Conservation (phyloP, 2,329 filamentous ascomycete species). For the Sclerotinia nivalis region DNA sequence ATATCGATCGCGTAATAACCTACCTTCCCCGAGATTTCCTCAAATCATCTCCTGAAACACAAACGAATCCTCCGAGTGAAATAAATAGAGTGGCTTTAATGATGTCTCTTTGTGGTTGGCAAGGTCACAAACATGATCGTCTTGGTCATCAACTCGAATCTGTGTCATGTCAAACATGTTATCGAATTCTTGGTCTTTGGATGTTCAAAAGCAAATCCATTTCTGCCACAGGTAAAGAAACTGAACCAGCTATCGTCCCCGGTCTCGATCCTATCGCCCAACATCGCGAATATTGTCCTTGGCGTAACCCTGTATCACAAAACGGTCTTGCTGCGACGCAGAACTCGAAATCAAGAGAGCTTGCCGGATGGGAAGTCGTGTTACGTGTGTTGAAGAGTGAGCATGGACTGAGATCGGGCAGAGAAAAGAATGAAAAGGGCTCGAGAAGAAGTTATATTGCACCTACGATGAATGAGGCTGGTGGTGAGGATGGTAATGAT, state of each 20-base stretch:
- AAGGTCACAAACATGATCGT: slow-evolving; percentile 48
- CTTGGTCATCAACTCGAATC: slow-evolving; percentile 43
- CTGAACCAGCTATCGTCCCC: slow-evolving; percentile 60
- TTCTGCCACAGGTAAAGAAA: slow-evolving; percentile 52
- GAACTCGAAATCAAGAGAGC: slow-evolving; percentile 39
- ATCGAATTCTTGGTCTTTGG: slow-evolving; percentile 88
- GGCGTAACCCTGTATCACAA: slow-evolving; percentile 67
- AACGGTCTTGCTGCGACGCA: slow-evolving; percentile 44
- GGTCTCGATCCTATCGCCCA: slow-evolving; percentile 68
- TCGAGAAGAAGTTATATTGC: slow-evolving; percentile 17
- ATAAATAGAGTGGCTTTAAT: slow-evolving; percentile 65
- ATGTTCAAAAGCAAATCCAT: slow-evolving; percentile 81
- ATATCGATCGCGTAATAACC: slow-evolving; percentile 51
- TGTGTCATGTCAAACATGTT: slow-evolving; percentile 75
- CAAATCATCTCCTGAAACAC: background rate
- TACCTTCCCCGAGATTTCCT: slow-evolving; percentile 56
- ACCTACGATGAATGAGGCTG: slow-evolving; percentile 1
- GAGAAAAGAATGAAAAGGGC: slow-evolving; percentile 27
- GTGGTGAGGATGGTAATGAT: slow-evolving; percentile 18
- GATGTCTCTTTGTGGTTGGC: slow-evolving; percentile 75
- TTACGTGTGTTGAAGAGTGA: slow-evolving; percentile 59
- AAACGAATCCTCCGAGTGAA: slow-evolving; percentile 11
- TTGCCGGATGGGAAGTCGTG: slow-evolving; percentile 57
- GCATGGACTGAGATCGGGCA: slow-evolving; percentile 41
- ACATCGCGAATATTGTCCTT: slow-evolving; percentile 83